Base-by-base conservation (phyloP, 352 stramenopile species). In the Phytophthora idaei region DNA sequence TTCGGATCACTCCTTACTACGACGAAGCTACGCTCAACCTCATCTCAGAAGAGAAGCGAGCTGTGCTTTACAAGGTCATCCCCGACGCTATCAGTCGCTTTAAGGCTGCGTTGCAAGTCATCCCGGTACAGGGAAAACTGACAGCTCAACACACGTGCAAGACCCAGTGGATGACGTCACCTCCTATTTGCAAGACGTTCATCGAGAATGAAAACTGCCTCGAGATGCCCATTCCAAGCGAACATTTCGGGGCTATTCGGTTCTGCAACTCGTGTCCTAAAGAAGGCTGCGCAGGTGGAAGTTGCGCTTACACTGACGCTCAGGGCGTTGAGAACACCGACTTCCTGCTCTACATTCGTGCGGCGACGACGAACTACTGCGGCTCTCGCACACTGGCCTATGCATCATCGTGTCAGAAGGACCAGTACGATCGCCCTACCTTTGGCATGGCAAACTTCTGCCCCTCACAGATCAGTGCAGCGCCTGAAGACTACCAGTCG, bases 371-470 rank as follows among this genome's bases (percentile, higher is more conserved):
- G 0, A 60, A 49, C 5, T 89, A 87, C 67, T 95, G 87, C 58
- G 57, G 57, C 0, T 63, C 63, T 4, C 71, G 73, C 0, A 85
- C 88, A 12, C 62, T 96, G 0, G 89, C 85, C 9, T 96, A 93
- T 62, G 87, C 89, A 0, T 81, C 80, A 0, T 90, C 87, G 0
- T 96, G 89, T 58, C 89, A 93, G 59, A 92, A 91, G 45, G 87
- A 96, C 61, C 85, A 95, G 52, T 92, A 82, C 57, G 89, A 96
- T 58, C 83, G 85, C 4, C 87, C 85, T 9, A 94, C 83, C 12
- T 93, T 95, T 57, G 87, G 89, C 0, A 94, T 93, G 85, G 71
- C 74, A 6, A 95, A 96, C 68, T 93, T 95, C 48, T 96, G 89
- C 45, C 87, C 89, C 2, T 65, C 56, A 0, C 77, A 91, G 52